Evolutionary conservation across 228 moss, liverwort and hornwort genomes (phyloP).

Genomic region (Sphagnum fallax): DNA sequence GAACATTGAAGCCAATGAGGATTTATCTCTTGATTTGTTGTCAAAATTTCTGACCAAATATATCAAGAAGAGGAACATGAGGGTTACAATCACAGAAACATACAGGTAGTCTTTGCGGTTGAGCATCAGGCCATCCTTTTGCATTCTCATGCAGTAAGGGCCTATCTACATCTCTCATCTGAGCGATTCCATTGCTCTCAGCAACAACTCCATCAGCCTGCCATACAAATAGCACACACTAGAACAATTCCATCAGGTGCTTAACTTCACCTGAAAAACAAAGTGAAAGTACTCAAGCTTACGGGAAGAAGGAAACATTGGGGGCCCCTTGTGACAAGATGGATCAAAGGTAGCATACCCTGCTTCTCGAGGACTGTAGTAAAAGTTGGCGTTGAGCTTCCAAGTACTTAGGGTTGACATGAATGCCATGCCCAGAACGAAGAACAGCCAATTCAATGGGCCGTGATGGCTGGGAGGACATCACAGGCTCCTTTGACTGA

Average conservation of each 20-base stretch:
- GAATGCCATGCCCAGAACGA: conserved; percentile 90
- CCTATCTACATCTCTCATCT: conserved; percentile 37
- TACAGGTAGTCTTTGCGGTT: conserved; percentile 48
- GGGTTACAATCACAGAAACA: conserved; percentile 6
- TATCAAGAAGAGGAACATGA: too few species aligned
- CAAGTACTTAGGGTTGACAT: conserved; percentile 94
- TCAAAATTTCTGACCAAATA: too few species aligned
- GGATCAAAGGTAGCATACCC: conserved; percentile 23
- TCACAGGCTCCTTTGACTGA: conserved; percentile 47
- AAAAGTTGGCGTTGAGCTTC: conserved; percentile 87
- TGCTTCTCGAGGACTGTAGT: conserved; percentile 63
- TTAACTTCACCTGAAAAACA: too few species aligned
- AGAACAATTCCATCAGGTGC: too few species aligned
- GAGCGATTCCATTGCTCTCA: conserved; percentile 59
- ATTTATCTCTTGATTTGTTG: too few species aligned
- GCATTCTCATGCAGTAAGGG: conserved; percentile 10
- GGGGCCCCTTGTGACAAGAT: too few species aligned
- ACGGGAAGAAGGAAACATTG: too few species aligned
- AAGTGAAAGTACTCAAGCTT: too few species aligned
- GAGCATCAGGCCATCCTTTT: conserved; percentile 69
- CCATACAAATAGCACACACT: background rate
- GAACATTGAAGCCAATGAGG: background rate
- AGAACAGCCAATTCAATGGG: conserved; percentile 49
- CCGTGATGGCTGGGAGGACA: conserved; percentile 40
- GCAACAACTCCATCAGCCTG: conserved; percentile 56